These are phyloP conservation scores for Candida tibetensis DNA, from an alignment of 805 yeast genomes.

Conservation along the genomic window DNA sequence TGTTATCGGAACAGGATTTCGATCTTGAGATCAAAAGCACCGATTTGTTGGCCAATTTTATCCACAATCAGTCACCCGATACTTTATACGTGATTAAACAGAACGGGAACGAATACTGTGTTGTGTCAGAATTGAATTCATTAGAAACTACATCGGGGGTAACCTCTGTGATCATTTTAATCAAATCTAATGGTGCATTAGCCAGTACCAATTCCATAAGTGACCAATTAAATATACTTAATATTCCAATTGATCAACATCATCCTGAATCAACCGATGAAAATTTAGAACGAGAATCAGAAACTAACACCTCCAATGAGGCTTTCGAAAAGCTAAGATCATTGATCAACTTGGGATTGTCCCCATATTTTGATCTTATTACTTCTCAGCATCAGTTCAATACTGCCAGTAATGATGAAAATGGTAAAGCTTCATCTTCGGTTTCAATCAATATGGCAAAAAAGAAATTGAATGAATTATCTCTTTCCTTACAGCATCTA, in stretches of 20 bases:
- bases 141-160: conserved; percentile 3
- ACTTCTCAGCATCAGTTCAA: conserved; percentile 10
- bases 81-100: conserved; percentile 18
- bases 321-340: conserved; percentile 54
- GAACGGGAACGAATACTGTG: conserved; percentile 8
- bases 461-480: conserved; percentile 65
- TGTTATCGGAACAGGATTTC: conserved; percentile 5
- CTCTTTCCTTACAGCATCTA: conserved; percentile 62
- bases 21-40: conserved; percentile 3
- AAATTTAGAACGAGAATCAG: conserved; percentile 2
- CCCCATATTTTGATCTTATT: conserved; percentile 64
- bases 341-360: conserved; percentile 59
- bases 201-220: conserved; percentile 18
- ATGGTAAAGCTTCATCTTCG: conserved; percentile 2
- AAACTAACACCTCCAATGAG: conserved; percentile 13
- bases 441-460: conserved; percentile 43
- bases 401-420: conserved; percentile 6
- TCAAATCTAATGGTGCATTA: conserved; percentile 41
- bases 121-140: conserved; percentile 10
- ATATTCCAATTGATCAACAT: conserved; percentile 23
- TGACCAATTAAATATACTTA: conserved; percentile 32
- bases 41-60: conserved; percentile 14
- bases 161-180: conserved; percentile 33
- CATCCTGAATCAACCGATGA: conserved; percentile 2
- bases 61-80: conserved; percentile 19